phyloP scores from a whole-genome alignment of 345 rosid genomes.

The Populus tremula region DNA sequence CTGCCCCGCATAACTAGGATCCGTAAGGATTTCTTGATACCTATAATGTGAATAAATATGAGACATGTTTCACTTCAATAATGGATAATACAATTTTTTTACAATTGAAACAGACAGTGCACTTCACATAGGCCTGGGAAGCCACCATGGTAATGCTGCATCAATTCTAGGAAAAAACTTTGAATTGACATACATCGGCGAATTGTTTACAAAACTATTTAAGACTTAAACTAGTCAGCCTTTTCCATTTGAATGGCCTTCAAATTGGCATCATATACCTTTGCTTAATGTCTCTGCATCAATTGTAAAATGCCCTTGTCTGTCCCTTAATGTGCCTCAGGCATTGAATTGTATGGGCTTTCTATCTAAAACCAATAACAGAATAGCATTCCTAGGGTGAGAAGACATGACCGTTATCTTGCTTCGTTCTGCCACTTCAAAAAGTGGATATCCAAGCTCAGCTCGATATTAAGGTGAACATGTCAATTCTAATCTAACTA shows the following conservation, averaged over 20 bases:
- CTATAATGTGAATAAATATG: slow-evolving; percentile 34
- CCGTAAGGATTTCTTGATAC: slow-evolving; percentile 97
- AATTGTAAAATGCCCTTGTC: neutral
- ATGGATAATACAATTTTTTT: neutral
- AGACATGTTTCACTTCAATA: neutral
- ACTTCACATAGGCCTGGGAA: neutral
- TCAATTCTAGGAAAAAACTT: neutral
- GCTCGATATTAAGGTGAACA: neutral
- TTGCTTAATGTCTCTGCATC: neutral
- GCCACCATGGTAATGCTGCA: neutral
- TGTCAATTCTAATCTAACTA: neutral
- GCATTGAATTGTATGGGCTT: neutral
- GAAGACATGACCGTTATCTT: neutral
- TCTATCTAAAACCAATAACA: neutral
- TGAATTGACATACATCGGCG: neutral
- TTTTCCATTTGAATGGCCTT: neutral
- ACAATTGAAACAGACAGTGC: neutral
- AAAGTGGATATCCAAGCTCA: neutral
- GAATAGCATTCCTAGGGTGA: neutral
- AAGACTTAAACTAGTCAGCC: neutral
- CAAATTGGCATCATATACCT: neutral
- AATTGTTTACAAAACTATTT: neutral
- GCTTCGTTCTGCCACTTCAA: neutral
- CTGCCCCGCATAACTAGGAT: slow-evolving; percentile 96
- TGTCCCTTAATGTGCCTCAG: neutral